Evolutionary conservation across 805 yeast species (phyloP).

Genomic region (Clavispora phyllophila): DNA sequence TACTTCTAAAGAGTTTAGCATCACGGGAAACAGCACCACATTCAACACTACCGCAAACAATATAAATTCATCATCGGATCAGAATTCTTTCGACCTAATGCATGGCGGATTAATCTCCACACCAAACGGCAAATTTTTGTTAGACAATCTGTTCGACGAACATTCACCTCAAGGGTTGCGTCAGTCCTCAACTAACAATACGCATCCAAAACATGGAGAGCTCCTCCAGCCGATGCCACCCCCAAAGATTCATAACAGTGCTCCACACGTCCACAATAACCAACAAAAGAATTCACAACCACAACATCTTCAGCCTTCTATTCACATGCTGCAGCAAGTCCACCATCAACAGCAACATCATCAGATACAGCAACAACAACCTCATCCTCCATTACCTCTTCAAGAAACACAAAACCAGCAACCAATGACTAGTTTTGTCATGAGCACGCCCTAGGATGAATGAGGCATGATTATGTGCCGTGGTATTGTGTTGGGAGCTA

Average conservation of each 20-base stretch:
- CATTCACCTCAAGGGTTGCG: conserved; percentile 27
- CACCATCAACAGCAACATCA: not conserved
- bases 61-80: conserved; percentile 33
- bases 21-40: conserved; percentile 19
- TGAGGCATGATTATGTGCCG: not conserved
- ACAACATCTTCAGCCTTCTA: not conserved
- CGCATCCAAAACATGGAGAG: not conserved
- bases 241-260: conserved; percentile 9
- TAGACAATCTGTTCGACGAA: conserved; percentile 36
- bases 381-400: not conserved
- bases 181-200: not conserved
- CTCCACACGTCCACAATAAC: conserved; percentile 3
- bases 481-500: no score
- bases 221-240: conserved; percentile 15
- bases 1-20: conserved; percentile 26
- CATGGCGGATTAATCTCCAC: conserved; percentile 33
- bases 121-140: conserved; percentile 35
- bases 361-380: not conserved
- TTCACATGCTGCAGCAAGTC: not conserved
- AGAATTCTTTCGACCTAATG: conserved; percentile 34
- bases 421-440: conserved; percentile 21
- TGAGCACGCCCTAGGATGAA: conserved; percentile 39
- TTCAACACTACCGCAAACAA: conserved; percentile 27
- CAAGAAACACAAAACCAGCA: not conserved
- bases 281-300: not conserved